Evolutionary conservation across 2,329 filamentous ascomycete species (phyloP), one percentile per base, ranked within the genome.

Genomic region (Ophiostoma piceae): DNA sequence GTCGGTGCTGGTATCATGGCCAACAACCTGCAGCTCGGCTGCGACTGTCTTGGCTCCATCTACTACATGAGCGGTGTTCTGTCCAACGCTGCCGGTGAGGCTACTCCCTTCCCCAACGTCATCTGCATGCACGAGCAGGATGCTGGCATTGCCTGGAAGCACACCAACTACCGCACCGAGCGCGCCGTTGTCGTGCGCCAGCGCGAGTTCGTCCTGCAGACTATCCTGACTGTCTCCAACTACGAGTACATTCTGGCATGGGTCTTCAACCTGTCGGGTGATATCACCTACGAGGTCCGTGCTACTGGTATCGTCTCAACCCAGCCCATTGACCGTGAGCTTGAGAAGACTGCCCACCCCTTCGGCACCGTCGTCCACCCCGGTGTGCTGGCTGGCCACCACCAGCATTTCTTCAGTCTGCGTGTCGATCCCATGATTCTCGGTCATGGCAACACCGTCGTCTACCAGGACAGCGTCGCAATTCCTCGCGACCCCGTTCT

Each of bases 61-160:
- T 71, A 89, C 71, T 84, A 84, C 73, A 85, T 92, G 71, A 86
- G 89, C 73, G 83, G 82, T 0, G 79, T 87, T 12, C 79, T 87
- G 16, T 80, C 84, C 0, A 81, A 82, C 0, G 77, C 83, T 0
- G 80, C 85, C 39, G 89, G 89, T 0, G 81, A 41, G 7, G 71
- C 82, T 1, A 81, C 86, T 0, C 79, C 79, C 19, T 76, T 81
- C 1, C 80, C 83, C 12, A 84, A 84, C 67, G 87, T 87, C 1
- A 80, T 91, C 54, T 92, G 89, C 72, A 80, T 91, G 1, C 89
- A 92, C 74, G 89, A 92, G 77, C 85, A 90, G 74, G 90, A 92
- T 75, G 85, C 87, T 72, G 90, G 89, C 1, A 88, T 92, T 66
- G 82, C 85, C 29, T 91, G 88, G 88, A 91, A 91, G 76, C 89